A percentile compares a stretch with the other conserved stretches of the same genome.
These are phyloP conservation scores for Echinosphaeria canescens DNA, from an alignment of 2,329 filamentous ascomycete genomes.

Conservation along the genomic window DNA sequence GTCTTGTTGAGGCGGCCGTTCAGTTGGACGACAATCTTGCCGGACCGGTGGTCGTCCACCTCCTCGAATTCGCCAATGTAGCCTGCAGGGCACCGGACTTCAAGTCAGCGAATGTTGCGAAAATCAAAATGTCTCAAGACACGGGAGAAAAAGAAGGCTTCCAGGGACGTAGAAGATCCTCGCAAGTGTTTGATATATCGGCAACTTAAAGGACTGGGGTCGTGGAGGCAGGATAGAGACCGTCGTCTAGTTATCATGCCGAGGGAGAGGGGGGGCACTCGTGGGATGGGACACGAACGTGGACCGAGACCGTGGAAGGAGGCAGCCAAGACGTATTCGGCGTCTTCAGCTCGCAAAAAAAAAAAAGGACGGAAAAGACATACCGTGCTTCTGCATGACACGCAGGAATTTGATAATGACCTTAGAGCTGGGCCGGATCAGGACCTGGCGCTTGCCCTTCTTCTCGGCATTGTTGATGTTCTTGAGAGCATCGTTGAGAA, in stretches of 20 bases:
- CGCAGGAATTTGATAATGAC: constrained; percentile 98
- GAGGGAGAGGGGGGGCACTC: constrained; percentile 26
- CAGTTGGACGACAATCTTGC: constrained; percentile 99
- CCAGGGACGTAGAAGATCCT: constrained; percentile 97
- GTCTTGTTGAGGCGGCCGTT: constrained; percentile 99
- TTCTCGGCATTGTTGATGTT: constrained; percentile 99
- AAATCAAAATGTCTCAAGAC: constrained; percentile 86
- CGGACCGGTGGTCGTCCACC: constrained; percentile 97
- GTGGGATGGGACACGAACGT: too few relatives aligned
- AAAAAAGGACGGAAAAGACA: constrained; percentile 16
- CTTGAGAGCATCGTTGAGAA: constrained; percentile 98
- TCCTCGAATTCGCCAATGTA: constrained; percentile 99
- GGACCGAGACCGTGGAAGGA: too few relatives aligned
- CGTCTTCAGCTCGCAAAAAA: too few relatives aligned
- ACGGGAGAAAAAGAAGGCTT: constrained; percentile 42
- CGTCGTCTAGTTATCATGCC: constrained; percentile 99
- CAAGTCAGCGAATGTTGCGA: constrained; percentile 67
- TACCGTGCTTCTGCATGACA: constrained; percentile 99
- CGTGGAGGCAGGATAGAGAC: constrained; percentile 49
- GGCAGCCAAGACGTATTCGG: too few relatives aligned
- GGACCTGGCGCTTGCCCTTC: constrained; percentile 95
- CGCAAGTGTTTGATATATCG: constrained; percentile 73
- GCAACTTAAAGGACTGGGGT: constrained; percentile 99
- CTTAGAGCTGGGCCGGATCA: constrained; percentile 97
- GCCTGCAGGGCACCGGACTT: constrained; percentile 35